Conservation (phyloP, 192 early-diverging fungal genomes). For the Paraglomus brasilianum region DNA sequence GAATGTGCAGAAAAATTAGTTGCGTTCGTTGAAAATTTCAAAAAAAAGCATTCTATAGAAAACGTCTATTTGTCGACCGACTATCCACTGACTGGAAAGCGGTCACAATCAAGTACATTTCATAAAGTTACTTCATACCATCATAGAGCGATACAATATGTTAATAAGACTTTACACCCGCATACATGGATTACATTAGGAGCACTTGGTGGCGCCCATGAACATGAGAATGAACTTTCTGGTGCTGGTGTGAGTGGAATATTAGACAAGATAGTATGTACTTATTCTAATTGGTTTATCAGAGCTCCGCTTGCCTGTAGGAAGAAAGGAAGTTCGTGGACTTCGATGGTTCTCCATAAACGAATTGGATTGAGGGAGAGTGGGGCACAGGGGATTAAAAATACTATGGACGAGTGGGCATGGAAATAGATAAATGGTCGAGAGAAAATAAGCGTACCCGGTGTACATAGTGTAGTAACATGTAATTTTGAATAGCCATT, state of each 20-base stretch:
- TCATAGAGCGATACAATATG: constrained; percentile 35
- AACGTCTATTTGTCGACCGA: constrained; percentile 39
- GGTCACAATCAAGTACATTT: constrained; percentile 25
- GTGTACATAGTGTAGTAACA: no score
- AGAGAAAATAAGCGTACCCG: no score
- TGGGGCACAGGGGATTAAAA: no score
- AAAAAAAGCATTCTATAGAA: neutral
- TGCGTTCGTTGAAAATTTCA: constrained; percentile 7
- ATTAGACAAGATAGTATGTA: constrained; percentile 1
- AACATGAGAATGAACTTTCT: neutral
- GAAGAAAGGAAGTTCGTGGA: neutral
- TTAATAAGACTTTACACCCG: neutral
- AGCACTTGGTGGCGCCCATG: neutral
- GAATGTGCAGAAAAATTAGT: constrained; percentile 32
- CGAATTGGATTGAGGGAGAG: neutral
- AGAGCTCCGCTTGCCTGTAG: neutral
- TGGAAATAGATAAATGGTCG: no score
- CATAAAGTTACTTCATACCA: constrained; percentile 23
- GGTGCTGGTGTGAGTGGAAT: constrained; percentile 6
- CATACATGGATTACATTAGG: constrained; percentile 5
- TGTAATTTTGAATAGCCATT: no score
- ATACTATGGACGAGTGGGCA: no score
- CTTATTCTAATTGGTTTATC: constrained; percentile 6
- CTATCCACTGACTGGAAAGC: constrained; percentile 36
- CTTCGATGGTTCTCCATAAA: neutral